Evolutionary conservation across 176 grass and related monocot genomes (phyloP), one percentile per base, ranked within the genome.

Genomic region (Sorghum bicolor): DNA sequence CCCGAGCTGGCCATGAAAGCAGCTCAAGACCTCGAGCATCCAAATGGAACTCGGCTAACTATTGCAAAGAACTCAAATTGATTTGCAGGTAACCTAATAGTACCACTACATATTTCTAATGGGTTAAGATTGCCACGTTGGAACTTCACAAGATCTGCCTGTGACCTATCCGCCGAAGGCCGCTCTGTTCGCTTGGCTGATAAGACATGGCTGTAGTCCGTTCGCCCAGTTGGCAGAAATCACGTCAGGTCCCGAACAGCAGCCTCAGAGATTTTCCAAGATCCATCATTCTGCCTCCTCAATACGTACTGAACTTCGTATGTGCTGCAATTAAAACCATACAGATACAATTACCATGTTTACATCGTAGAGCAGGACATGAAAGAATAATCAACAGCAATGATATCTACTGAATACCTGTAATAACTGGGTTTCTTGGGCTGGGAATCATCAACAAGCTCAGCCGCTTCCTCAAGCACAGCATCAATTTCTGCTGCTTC

Each of bases 391-490:
- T 20, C 13, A 22, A 76, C 50, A 52, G 22, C 7, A 28, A 53
- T 39, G 1, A 0, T 31, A 80, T 80, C 37, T 63, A 89, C 68
- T 75, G 20, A 67, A 48, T 82, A 98, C 96, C 96, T 99, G 83
- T 99, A 99, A 30, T 99, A 99, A 83, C 93, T 91, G 11, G 89
- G 87, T 65, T 94, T 95, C 70, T 94, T 93, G 17, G 83, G 80
- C 37, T 90, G 85, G n/a, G 86, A 92, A 7, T 92, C 93, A 48
- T 96, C 89, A 45, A 99, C 86, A 73, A 99, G 89, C 74, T 99
- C 96, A 64, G 96, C 93, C 7, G 93, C 96, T 81, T 96, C 96
- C 90, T 99, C 96, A 67, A 99, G 85, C 24, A 99, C 60, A 34
- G 71, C 91, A 50, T 96, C 83, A 62, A 99, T 94, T 71, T 99